phyloP scores from a whole-genome alignment of 352 stramenopile genomes.

The Pythium biforme region DNA sequence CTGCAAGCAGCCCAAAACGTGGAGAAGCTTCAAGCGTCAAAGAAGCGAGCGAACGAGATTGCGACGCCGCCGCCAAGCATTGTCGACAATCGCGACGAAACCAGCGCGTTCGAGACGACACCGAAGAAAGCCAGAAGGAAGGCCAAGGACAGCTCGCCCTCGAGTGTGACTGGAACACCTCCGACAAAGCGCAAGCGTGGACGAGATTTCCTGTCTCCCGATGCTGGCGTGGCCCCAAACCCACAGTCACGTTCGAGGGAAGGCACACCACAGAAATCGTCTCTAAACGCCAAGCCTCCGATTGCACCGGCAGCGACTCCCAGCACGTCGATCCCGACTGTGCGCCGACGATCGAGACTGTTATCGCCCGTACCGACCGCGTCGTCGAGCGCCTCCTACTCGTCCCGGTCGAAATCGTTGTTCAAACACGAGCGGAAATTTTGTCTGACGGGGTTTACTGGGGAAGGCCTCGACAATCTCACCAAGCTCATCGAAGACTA shows the following conservation, averaged over 20 bases:
- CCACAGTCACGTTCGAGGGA: conserved; percentile 3
- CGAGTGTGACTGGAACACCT: conserved; percentile 6
- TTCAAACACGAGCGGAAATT: conserved; percentile 81
- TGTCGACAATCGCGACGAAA: neutral
- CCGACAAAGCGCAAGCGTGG: conserved; percentile 30
- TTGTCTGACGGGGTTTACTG: conserved; percentile 69
- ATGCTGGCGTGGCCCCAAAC: conserved; percentile 17
- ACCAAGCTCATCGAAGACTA: conserved; percentile 64
- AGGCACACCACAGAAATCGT: conserved; percentile 18
- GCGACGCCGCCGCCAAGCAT: too few species aligned
- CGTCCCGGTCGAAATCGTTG: conserved; percentile 49
- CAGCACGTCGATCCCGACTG: conserved; percentile 37
- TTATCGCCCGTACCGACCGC: conserved; percentile 45
- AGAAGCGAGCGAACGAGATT: neutral
- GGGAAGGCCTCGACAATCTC: conserved; percentile 45
- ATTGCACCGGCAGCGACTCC: neutral
- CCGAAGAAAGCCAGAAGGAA: conserved; percentile 15
- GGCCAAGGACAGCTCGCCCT: conserved; percentile 1
- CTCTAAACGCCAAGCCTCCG: conserved; percentile 5
- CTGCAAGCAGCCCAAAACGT: conserved; percentile 19
- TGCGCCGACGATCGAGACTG: conserved; percentile 47
- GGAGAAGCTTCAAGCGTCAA: conserved; percentile 12
- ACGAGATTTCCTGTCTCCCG: conserved; percentile 30
- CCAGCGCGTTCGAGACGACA: conserved; percentile 10
- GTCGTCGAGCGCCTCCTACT: conserved; percentile 40